A percentile compares a stretch with the other conserved stretches of the same genome.
Evolutionary conservation across 805 yeast species (phyloP).

Genomic region (Nakazawaea populi): DNA sequence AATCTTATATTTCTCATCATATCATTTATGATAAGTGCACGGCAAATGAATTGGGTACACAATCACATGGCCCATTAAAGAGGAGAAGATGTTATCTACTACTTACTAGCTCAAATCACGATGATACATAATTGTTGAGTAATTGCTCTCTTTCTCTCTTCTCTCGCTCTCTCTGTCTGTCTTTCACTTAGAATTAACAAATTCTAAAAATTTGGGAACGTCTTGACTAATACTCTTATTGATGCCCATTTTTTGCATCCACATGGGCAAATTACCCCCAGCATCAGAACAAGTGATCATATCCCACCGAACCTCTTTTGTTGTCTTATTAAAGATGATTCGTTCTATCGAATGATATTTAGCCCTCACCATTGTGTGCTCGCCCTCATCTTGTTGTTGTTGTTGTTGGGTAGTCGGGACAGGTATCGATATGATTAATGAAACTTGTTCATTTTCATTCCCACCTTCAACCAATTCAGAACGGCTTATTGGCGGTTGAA

Average conservation of each 20-base stretch:
- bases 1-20: no score
- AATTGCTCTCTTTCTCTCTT: neutral
- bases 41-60: no score
- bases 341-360: slow-evolving; percentile 30
- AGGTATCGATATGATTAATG: slow-evolving; percentile 25
- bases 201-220: slow-evolving; percentile 27
- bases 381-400: slow-evolving; percentile 6
- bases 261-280: slow-evolving; percentile 34
- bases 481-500: slow-evolving; percentile 18
- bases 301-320: slow-evolving; percentile 23
- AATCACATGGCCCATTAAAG: no score
- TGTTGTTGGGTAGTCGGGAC: slow-evolving; percentile 7
- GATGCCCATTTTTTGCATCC: slow-evolving; percentile 32
- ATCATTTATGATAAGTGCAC: no score
- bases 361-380: slow-evolving; percentile 22
- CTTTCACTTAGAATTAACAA: neutral
- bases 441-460: slow-evolving; percentile 17
- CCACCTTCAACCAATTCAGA: neutral
- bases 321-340: slow-evolving; percentile 17
- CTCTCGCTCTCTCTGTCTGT: neutral
- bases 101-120: no score
- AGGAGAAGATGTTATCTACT: no score
- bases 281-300: slow-evolving; percentile 35
- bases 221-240: slow-evolving; percentile 32
- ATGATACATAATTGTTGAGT: no score